A percentile compares a stretch with the other conserved stretches of the same genome.
phyloP scores from a whole-genome alignment of 805 yeast genomes.

The Hanseniaspora occidentalis region DNA sequence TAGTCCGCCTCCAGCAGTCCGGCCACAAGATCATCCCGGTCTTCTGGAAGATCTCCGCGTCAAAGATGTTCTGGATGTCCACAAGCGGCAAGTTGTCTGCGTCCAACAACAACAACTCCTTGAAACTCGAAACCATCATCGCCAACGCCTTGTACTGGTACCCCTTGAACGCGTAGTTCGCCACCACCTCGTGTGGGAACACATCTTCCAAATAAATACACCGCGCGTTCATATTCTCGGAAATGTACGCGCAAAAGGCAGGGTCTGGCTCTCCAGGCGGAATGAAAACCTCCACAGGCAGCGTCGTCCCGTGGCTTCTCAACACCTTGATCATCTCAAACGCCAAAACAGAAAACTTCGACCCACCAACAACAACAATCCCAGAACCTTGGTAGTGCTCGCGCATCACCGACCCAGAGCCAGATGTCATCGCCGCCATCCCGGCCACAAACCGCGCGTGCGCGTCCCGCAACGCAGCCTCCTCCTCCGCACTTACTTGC shows the following conservation, averaged over 20 bases:
- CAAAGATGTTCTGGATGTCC: conserved; percentile 50
- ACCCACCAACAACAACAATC: conserved; percentile 69
- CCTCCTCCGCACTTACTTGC: neutral
- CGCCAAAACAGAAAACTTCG: conserved; percentile 61
- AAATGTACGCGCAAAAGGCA: conserved; percentile 52
- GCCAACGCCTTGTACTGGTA: conserved; percentile 65
- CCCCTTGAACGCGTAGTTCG: conserved; percentile 39
- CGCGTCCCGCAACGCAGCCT: neutral
- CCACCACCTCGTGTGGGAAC: conserved; percentile 34
- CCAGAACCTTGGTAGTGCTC: conserved; percentile 23
- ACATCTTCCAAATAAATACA: conserved; percentile 57
- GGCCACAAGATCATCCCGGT: conserved; percentile 61
- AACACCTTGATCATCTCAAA: conserved; percentile 51
- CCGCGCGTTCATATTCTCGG: conserved; percentile 36
- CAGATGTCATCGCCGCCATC: neutral
- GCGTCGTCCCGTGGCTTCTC: conserved; percentile 42
- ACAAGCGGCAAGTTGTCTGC: conserved; percentile 64
- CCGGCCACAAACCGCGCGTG: neutral
- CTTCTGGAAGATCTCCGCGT: conserved; percentile 39
- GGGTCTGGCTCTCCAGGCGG: conserved; percentile 54
- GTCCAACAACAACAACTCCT: conserved; percentile 58
- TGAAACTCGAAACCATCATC: conserved; percentile 57
- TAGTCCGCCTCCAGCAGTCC: conserved; percentile 79
- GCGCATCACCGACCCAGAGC: neutral
- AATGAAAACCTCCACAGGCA: conserved; percentile 69